Evolutionary conservation across 495 filamentous ascomycete species (phyloP).

Genomic region (Penicillium odoratum): DNA sequence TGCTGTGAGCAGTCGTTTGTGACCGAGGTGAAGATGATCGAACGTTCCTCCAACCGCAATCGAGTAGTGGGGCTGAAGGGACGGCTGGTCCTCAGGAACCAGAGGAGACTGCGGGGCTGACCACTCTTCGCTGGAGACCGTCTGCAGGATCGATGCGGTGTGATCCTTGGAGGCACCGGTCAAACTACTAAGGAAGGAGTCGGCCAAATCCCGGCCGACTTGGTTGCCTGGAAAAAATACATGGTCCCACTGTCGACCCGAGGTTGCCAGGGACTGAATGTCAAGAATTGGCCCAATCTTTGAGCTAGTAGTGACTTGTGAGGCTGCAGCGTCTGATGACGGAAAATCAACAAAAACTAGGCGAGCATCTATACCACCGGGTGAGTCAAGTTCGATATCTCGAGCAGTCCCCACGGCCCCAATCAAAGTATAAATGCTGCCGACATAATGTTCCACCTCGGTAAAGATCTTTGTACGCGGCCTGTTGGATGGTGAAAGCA

Average conservation of each 20-base stretch:
- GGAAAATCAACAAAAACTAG: constrained; percentile 63
- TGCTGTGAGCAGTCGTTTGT: constrained; percentile 89
- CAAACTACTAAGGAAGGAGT: constrained; percentile 31
- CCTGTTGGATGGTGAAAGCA: constrained; percentile 37
- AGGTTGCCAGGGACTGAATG: constrained; percentile 63
- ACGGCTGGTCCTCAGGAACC: constrained; percentile 23
- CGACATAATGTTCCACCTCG: constrained; percentile 67
- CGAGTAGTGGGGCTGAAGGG: constrained; percentile 42
- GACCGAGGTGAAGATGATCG: constrained; percentile 94
- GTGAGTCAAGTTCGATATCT: constrained; percentile 61
- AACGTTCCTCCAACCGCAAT: constrained; percentile 94
- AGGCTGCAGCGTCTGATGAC: not conserved
- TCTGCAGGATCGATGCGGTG: constrained; percentile 25
- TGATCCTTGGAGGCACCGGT: constrained; percentile 19
- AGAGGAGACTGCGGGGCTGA: constrained; percentile 21
- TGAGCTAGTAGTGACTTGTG: constrained; percentile 14
- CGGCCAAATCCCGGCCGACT: constrained; percentile 46
- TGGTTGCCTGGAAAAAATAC: constrained; percentile 67
- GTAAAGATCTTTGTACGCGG: constrained; percentile 58
- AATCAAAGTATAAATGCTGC: constrained; percentile 76
- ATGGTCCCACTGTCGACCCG: constrained; percentile 64
- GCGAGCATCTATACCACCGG: constrained; percentile 74
- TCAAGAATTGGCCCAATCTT: constrained; percentile 62
- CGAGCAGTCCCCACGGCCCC: constrained; percentile 63
- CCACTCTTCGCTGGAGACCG: constrained; percentile 36